Conservation (phyloP, 768 basidiomycete species). For the Podaxis sp. region DNA sequence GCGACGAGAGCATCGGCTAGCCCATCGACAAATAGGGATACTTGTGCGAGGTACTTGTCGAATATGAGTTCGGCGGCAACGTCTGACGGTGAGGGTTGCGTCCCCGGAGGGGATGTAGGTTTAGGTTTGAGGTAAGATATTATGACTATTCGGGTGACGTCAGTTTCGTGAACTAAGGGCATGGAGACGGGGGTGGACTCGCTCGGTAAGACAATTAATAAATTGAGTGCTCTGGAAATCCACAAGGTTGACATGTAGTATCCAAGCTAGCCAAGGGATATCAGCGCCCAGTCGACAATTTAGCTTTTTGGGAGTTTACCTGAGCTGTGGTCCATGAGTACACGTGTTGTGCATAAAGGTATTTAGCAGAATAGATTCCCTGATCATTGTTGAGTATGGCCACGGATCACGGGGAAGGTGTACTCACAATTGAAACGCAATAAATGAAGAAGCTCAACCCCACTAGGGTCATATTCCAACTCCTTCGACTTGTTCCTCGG, state of each 20-base stretch:
- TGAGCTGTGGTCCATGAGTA: conserved; percentile 68
- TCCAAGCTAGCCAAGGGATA: conserved; percentile 45
- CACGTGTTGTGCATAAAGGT: conserved; percentile 73
- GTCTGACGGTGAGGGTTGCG: conserved; percentile 35
- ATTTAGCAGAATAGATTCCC: conserved; percentile 76
- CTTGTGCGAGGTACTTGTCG: conserved; percentile 64
- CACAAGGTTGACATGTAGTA: conserved; percentile 77
- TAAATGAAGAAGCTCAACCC: conserved; percentile 65
- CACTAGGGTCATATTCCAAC: conserved; percentile 75
- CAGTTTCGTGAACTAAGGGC: neutral
- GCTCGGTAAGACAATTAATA: conserved; percentile 71
- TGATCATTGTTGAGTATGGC: conserved; percentile 24
- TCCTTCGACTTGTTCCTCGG: conserved; percentile 43
- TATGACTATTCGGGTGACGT: conserved; percentile 42
- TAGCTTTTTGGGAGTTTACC: conserved; percentile 23
- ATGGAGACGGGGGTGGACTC: conserved; percentile 24
- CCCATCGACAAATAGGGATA: conserved; percentile 68
- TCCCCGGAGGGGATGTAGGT: conserved; percentile 25
- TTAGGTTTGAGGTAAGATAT: conserved; percentile 63
- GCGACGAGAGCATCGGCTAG: conserved; percentile 63
- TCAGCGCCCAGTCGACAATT: conserved; percentile 8
- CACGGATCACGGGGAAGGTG: neutral
- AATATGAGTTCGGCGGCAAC: conserved; percentile 65
- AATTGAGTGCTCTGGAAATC: conserved; percentile 59
- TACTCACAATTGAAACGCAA: conserved; percentile 61